These are phyloP conservation scores for Alternaria dauci DNA, from an alignment of 2,329 filamentous ascomycete species.

Conservation along the genomic window DNA sequence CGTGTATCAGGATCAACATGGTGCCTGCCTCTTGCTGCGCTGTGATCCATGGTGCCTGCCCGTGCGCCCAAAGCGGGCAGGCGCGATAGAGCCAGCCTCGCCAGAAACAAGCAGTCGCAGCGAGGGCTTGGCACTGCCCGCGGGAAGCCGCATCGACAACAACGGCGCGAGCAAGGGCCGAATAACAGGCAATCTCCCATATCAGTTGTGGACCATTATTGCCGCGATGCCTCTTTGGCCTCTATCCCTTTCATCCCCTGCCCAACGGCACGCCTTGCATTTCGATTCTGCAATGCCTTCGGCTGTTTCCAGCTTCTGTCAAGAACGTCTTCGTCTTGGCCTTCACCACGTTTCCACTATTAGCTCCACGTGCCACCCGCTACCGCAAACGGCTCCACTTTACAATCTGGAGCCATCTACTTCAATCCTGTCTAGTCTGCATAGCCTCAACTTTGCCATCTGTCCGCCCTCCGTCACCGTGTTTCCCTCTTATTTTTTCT, in stretches of 20 bases:
- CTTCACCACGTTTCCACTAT: neutral
- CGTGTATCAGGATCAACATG: neutral
- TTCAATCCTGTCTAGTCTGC: conserved; percentile 7
- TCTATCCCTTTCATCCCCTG: conserved; percentile 3
- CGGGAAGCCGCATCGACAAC: conserved; percentile 13
- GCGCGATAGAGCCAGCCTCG: conserved; percentile 1
- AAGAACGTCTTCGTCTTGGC: neutral
- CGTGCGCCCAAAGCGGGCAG: conserved; percentile 2
- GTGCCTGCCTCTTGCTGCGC: conserved; percentile 6
- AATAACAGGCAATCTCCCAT: conserved; percentile 10
- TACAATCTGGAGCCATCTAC: conserved; percentile 9
- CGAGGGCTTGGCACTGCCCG: conserved; percentile 7
- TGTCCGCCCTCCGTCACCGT: neutral
- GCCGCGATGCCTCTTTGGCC: neutral
- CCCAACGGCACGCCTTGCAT: neutral
- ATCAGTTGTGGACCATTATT: neutral
- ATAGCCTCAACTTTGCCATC: neutral
- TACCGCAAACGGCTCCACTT: conserved; percentile 13
- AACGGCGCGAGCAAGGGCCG: neutral
- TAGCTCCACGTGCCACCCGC: conserved; percentile 12
- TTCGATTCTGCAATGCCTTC: neutral
- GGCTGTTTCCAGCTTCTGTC: neutral
- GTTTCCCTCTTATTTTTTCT: neutral
- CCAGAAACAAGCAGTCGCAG: conserved; percentile 14
- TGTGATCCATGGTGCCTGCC: conserved; percentile 7